Base-by-base conservation (phyloP, 176 grass and related monocot species). In the Lolium multiflorum region DNA sequence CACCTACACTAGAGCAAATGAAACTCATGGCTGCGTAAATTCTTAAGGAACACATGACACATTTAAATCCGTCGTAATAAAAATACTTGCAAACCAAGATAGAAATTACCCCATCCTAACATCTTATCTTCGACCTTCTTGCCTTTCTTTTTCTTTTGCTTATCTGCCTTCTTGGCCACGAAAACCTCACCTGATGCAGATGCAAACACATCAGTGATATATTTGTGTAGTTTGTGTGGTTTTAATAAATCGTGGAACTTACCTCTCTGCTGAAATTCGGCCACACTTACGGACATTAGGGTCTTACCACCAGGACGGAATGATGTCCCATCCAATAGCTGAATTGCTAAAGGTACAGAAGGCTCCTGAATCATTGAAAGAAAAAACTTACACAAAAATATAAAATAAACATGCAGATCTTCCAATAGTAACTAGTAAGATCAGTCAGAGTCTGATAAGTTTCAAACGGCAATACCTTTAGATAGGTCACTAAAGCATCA, bases 181-280 rank as follows among this genome's bases (percentile, higher is more conserved):
- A 99, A 99, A 79, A 87, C 79, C 22, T 96, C 80, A 67, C 97
- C 92, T 99, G 84, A 76, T 90, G 75, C n/a, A 82, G 83, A 85
- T 49, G 2, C n/a, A 24, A 68, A 66, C 21, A 73, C 35, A 72
- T 65, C 31, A 77, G 63, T 89, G 28, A 68, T 14, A 74, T 56
- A 25, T 59, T 62, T 85, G 24, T 41, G 25, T 64, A 83, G 66
- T 69, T 83, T 51, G 48, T 88, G 48, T 73, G 50, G 9, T 71
- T 76, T 81, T 22, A 3, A 74, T 22, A 59, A 86, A 84, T 24
- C 1, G 15, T 35, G 22, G 22, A 86, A 78, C 26, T 60, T 88
- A 99, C 97, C 97, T 92, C 88, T 99, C 88, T 99, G 94, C 90
- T 96, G 71, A 75, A 99, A 99, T 76, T 85, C 87, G 74, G 97